phyloP scores from a whole-genome alignment of 169 alveolate species.

The Babesia divergens region DNA sequence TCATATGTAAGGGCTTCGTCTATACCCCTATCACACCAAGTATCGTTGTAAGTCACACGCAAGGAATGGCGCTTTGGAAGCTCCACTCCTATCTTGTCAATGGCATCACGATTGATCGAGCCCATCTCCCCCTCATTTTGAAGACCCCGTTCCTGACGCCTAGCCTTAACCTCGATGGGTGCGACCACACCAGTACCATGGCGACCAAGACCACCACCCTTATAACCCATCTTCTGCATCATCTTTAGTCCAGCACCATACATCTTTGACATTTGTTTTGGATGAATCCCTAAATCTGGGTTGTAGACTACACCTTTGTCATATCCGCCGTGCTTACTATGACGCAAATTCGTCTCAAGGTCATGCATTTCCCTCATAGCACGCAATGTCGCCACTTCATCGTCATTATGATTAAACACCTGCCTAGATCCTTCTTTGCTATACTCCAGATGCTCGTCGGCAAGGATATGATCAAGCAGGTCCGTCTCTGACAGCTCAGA shows the following conservation, averaged over 20 bases:
- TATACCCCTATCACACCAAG: not conserved
- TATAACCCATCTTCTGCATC: constrained; percentile 64
- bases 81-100: not conserved
- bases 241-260: constrained; percentile 63
- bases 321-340: not conserved
- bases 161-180: constrained; percentile 22
- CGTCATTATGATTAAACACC: not conserved
- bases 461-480: constrained; percentile 7
- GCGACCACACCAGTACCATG: constrained; percentile 55
- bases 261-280: constrained; percentile 34
- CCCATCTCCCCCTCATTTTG: constrained; percentile 2
- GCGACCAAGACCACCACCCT: constrained; percentile 62
- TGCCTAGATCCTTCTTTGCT: not conserved
- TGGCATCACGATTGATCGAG: not conserved
- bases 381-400: not conserved
- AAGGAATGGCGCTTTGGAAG: not conserved
- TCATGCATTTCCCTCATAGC: not conserved
- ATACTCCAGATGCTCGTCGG: not conserved
- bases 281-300: constrained; percentile 10
- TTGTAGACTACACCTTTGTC: not conserved
- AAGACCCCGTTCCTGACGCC: not conserved
- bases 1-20: too few relatives aligned
- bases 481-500: not conserved
- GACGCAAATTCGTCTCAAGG: not conserved
- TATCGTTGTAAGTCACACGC: not conserved